Percentiles rank a stretch among this genome's conserved stretches.
Conservation (phyloP, 257 asterid genomes). For the Nicotiana otophora region DNA sequence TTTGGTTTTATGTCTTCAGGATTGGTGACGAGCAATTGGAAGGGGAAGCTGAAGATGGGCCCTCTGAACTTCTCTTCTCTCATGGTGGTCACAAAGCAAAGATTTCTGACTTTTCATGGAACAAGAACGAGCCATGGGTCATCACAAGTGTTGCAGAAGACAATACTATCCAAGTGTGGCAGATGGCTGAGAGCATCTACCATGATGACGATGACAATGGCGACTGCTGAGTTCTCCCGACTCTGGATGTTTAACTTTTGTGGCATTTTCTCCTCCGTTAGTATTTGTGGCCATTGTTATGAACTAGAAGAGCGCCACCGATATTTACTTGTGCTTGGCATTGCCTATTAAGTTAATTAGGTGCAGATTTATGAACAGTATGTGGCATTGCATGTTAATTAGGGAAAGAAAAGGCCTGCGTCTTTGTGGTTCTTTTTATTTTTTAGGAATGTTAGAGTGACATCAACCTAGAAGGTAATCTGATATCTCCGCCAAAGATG, state of each 20-base stretch:
- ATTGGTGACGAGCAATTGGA: constrained; percentile 95
- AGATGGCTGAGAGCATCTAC: constrained; percentile 84
- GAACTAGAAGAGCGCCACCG: neutral
- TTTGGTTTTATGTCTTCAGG: constrained; percentile 29
- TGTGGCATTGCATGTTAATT: neutral
- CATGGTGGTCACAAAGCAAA: constrained; percentile 97
- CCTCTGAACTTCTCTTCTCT: constrained; percentile 90
- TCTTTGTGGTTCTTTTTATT: too few species aligned
- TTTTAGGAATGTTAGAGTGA: too few species aligned
- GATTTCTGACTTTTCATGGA: constrained; percentile 94
- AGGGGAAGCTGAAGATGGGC: constrained; percentile 99
- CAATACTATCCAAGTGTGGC: constrained; percentile 86
- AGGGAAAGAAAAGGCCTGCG: too few species aligned
- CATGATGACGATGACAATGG: constrained; percentile 54
- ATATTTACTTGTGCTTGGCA: neutral
- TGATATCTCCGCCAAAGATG: too few species aligned
- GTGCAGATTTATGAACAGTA: neutral
- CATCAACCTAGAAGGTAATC: too few species aligned
- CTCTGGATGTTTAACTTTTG: neutral
- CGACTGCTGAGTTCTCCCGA: constrained; percentile 17
- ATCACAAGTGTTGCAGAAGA: constrained; percentile 95
- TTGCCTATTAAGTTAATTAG: neutral
- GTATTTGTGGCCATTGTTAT: neutral
- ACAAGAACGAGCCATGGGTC: constrained; percentile 79
- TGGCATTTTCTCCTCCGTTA: neutral